Evolutionary conservation across 176 grass and related monocot species (phyloP).

Genomic region (Oryza punctata): DNA sequence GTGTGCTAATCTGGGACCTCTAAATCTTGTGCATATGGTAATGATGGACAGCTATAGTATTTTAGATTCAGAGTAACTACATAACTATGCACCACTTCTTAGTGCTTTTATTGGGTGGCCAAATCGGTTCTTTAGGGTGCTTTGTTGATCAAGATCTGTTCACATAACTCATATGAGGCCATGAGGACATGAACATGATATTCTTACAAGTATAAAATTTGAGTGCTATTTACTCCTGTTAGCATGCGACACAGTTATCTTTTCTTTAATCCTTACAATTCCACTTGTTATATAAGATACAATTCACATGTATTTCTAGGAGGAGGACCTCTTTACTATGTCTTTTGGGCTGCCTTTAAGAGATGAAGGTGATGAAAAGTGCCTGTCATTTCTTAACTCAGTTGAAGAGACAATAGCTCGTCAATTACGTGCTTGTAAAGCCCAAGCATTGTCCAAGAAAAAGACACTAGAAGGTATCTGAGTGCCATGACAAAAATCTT

Average conservation of each 20-base stretch:
- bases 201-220: neutral
- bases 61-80: neutral
- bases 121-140: neutral
- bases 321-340: conserved; percentile 90
- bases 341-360: conserved; percentile 92
- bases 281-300: conserved; percentile 22
- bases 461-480: conserved; percentile 82
- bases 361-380: conserved; percentile 83
- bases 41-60: neutral
- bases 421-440: conserved; percentile 84
- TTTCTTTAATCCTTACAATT: conserved; percentile 2
- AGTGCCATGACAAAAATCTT: neutral
- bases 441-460: conserved; percentile 75
- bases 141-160: neutral
- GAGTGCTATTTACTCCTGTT: conserved; percentile 26
- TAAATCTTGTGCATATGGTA: neutral
- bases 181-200: neutral
- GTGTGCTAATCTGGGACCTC: neutral
- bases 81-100: neutral
- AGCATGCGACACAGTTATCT: neutral
- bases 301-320: conserved; percentile 57
- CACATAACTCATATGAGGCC: conserved; percentile 13
- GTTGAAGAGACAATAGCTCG: conserved; percentile 93
- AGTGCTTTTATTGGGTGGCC: conserved; percentile 15
- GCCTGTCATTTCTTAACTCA: conserved; percentile 82